A percentile compares a stretch with the other conserved stretches of the same genome.
These are phyloP conservation scores for Ogataea nitratoaversa DNA, from an alignment of 805 yeast species.

Conservation along the genomic window DNA sequence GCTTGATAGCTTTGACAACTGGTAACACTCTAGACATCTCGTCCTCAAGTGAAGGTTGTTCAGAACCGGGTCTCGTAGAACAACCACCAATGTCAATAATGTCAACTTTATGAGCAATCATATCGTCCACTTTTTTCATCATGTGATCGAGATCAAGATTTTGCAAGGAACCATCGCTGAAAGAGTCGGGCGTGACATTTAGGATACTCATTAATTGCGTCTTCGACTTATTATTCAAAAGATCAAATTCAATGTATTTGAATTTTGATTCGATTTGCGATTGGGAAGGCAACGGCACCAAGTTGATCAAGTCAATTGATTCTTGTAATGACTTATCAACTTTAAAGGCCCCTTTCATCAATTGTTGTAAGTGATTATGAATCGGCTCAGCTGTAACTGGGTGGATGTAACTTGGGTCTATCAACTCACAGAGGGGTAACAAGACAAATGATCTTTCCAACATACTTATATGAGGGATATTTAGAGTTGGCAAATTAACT, in stretches of 20 bases:
- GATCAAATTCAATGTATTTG: slow-evolving; percentile 40
- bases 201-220: slow-evolving; percentile 84
- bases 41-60: slow-evolving; percentile 54
- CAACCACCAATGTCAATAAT: slow-evolving; percentile 93
- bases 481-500: slow-evolving; percentile 53
- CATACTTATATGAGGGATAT: slow-evolving; percentile 85
- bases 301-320: slow-evolving; percentile 44
- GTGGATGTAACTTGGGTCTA: slow-evolving; percentile 62
- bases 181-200: slow-evolving; percentile 91
- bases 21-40: slow-evolving; percentile 73
- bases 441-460: slow-evolving; percentile 87
- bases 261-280: slow-evolving; percentile 11
- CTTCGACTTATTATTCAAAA: slow-evolving; percentile 36
- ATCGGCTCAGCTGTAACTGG: slow-evolving; percentile 86
- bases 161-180: slow-evolving; percentile 78
- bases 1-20: slow-evolving; percentile 57
- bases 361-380: slow-evolving; percentile 57
- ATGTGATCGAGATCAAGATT: slow-evolving; percentile 36
- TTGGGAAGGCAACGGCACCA: slow-evolving; percentile 41
- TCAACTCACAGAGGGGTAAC: slow-evolving; percentile 79
- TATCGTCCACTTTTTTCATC: slow-evolving; percentile 40
- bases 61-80: slow-evolving; percentile 85
- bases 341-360: slow-evolving; percentile 16
- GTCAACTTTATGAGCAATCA: slow-evolving; percentile 59
- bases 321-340: slow-evolving; percentile 39